Evolutionary conservation across 192 early-diverging fungal genomes (phyloP), one percentile per base, ranked within the genome.

Genomic region (Linnemannia elongata): DNA sequence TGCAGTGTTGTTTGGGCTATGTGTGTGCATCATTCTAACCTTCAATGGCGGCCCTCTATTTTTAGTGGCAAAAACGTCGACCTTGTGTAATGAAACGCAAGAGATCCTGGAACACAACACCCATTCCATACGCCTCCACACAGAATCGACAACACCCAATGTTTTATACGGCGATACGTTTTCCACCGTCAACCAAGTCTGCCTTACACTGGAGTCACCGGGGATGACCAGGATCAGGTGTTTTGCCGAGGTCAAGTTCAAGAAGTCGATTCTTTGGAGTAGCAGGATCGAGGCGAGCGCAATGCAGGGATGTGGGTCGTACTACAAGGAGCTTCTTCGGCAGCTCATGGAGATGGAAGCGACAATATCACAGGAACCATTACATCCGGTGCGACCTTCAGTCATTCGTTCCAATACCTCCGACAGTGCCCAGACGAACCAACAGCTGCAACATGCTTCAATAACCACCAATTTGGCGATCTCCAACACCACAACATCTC

Each of bases 181-280:
- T 47, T 76, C 78, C 1, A 80, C 74, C 6, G 41, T 80, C 20
- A 47, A 60, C 39, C 83, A 85, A 27, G 79, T 85, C 17, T 85
- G 83, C 54, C 20, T 85, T 33, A 79, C 78, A 44, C 30, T 73
- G 68, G 83, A 80, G 9, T 45, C 83, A 3, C 55, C 74, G 17
- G 78, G 83, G n/a, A 80, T 73, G 33, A 85, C 83, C 9, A 69
- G 78, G 47, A 80, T 85, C 27, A 74, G 79, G 27, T 85, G 83
- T 18, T 80, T 80, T 35, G 72, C 78, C 6, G 76, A 85, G 36
- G 78, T 80, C 38, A 68, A 55, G 44, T 85, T 85, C 74, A 70
- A 80, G 38, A 85, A 80, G 30, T 76, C 73, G 27, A 76, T 80
- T 69, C 8, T 85, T 33, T 78, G 74, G 78, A 68, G 78, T 24